These are phyloP conservation scores for Harrya chromipes DNA, from an alignment of 768 basidiomycete genomes.

Conservation along the genomic window DNA sequence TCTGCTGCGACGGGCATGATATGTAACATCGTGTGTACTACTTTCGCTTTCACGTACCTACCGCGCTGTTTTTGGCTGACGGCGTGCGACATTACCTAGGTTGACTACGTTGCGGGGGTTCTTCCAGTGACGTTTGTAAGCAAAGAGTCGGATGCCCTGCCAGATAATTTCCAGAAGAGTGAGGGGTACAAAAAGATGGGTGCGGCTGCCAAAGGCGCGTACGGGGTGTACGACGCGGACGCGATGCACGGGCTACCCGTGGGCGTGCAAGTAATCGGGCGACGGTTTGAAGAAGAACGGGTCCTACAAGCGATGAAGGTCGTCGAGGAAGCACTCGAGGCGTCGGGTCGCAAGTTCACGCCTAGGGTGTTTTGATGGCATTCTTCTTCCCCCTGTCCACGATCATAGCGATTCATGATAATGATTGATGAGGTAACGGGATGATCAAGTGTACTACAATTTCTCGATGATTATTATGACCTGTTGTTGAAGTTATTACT, in stretches of 20 bases:
- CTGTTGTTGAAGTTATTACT: no score
- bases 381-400: background rate
- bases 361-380: constrained; percentile 21
- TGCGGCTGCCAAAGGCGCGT: constrained; percentile 43
- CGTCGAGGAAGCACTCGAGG: constrained; percentile 37
- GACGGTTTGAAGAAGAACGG: constrained; percentile 68
- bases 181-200: constrained; percentile 35
- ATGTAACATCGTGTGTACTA: constrained; percentile 41
- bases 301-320: constrained; percentile 69
- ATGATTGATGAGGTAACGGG: background rate
- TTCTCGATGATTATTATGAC: background rate
- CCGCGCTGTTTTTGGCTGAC: background rate
- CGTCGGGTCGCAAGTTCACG: constrained; percentile 19
- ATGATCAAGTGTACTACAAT: background rate
- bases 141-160: constrained; percentile 39
- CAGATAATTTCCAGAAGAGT: constrained; percentile 25
- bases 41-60: background rate
- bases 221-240: constrained; percentile 53
- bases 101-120: constrained; percentile 59
- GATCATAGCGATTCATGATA: no score
- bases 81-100: constrained; percentile 23
- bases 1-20: constrained; percentile 36
- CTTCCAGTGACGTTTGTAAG: constrained; percentile 57
- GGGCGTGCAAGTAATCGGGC: constrained; percentile 62
- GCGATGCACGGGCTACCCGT: constrained; percentile 68